Percentiles rank a stretch among this genome's conserved stretches.
phyloP scores from a whole-genome alignment of 768 basidiomycete species.

The Suillus placidus region DNA sequence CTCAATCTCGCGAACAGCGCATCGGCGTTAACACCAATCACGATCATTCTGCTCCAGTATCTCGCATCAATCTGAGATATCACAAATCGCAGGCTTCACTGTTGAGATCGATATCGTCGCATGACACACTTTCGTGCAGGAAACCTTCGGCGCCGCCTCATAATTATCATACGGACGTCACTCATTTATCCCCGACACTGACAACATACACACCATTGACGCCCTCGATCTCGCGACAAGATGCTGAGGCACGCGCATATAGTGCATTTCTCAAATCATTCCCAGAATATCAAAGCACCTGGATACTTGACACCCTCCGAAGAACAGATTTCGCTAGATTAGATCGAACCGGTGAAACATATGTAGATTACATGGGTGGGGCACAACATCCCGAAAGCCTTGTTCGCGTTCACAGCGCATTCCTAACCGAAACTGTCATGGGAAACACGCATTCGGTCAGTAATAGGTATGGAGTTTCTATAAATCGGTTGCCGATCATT shows the following conservation, averaged over 20 bases:
- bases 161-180: conserved; percentile 8
- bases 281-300: conserved; percentile 66
- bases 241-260: conserved; percentile 47
- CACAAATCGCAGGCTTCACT: conserved; percentile 39
- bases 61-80: conserved; percentile 45
- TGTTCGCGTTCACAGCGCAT: conserved; percentile 67
- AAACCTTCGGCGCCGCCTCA: conserved; percentile 17
- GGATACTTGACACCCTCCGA: conserved; percentile 71
- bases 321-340: conserved; percentile 63
- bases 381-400: conserved; percentile 80
- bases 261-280: conserved; percentile 46
- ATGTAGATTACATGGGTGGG: conserved; percentile 88
- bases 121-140: conserved; percentile 42
- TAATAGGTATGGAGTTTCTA: conserved; percentile 55
- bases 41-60: conserved; percentile 19
- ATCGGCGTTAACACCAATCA: conserved; percentile 13
- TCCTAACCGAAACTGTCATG: conserved; percentile 65
- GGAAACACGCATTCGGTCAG: conserved; percentile 87
- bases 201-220: conserved; percentile 32
- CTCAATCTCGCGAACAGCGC: conserved; percentile 18
- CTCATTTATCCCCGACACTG: conserved; percentile 15
- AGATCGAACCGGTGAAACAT: conserved; percentile 67
- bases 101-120: conserved; percentile 39
- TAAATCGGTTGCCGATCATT: background rate
- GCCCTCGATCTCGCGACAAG: conserved; percentile 26